Percentiles rank a stretch among this genome's conserved stretches.
These are phyloP conservation scores for Triangularia verruculosa DNA, from an alignment of 2,329 filamentous ascomycete genomes.

Conservation along the genomic window DNA sequence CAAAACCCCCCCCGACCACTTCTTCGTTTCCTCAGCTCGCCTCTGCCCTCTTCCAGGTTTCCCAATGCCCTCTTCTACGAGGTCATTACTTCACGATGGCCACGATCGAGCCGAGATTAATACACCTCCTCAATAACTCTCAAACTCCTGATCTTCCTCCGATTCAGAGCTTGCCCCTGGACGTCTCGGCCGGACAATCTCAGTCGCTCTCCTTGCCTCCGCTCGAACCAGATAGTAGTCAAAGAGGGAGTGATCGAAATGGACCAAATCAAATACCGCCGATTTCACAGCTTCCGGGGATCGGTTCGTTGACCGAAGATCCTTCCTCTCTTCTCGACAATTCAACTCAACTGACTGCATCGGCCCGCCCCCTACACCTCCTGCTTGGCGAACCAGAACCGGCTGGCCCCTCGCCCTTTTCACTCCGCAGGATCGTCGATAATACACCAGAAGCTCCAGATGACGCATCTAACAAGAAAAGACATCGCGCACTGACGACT, in stretches of 20 bases:
- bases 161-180: constrained; percentile 45
- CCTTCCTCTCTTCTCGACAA: constrained; percentile 20
- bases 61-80: constrained; percentile 40
- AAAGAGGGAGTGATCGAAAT: constrained; percentile 38
- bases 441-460: constrained; percentile 43
- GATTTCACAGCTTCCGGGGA: constrained; percentile 21
- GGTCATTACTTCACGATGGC: constrained; percentile 50
- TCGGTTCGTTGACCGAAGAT: constrained; percentile 17
- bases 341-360: constrained; percentile 14
- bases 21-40: constrained; percentile 8
- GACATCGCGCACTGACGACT: constrained; percentile 44
- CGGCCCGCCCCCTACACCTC: constrained; percentile 39
- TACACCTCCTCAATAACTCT: constrained; percentile 60
- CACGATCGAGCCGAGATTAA: constrained; percentile 65
- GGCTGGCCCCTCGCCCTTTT: constrained; percentile 40
- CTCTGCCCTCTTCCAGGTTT: constrained; percentile 20
- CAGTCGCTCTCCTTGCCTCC: constrained; percentile 44
- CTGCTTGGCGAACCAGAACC: constrained; percentile 37
- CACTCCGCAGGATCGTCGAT: constrained; percentile 46
- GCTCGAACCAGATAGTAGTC: constrained; percentile 49
- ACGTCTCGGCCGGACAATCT: constrained; percentile 34
- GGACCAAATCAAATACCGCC: constrained; percentile 32
- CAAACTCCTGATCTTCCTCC: constrained; percentile 54
- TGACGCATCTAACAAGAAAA: constrained; percentile 52
- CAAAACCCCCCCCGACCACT: constrained; percentile 1